phyloP scores from a whole-genome alignment of 371 early-diverging fungal species.

The Rhizopus stolonifer region DNA sequence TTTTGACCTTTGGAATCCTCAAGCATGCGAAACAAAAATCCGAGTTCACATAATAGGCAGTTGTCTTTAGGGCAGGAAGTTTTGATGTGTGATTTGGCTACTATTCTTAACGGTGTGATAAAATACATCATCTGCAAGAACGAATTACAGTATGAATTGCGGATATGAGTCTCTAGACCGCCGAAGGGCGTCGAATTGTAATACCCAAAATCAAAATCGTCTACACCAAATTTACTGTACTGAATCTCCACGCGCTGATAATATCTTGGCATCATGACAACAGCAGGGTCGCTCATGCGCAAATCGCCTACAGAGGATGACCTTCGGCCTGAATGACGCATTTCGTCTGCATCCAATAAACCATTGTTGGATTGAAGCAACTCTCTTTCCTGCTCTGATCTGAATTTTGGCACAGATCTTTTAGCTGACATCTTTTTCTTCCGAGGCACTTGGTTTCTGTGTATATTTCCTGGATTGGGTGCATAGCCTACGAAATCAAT shows the following conservation, averaged over 20 bases:
- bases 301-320: slow-evolving; percentile 45
- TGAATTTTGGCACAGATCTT: slow-evolving; percentile 76
- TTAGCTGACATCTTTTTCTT: slow-evolving; percentile 39
- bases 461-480: slow-evolving; percentile 74
- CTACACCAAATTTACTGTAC: slow-evolving; percentile 90
- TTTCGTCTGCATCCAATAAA: slow-evolving; percentile 28
- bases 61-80: slow-evolving; percentile 67
- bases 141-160: slow-evolving; percentile 88
- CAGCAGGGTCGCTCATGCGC: slow-evolving; percentile 29
- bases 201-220: slow-evolving; percentile 95
- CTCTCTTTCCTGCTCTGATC: slow-evolving; percentile 81
- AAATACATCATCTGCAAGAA: slow-evolving; percentile 85
- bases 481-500: slow-evolving; percentile 93
- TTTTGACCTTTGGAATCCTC: slow-evolving; percentile 87
- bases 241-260: slow-evolving; percentile 83
- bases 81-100: slow-evolving; percentile 75
- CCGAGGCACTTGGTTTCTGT: slow-evolving; percentile 75
- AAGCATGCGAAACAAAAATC: slow-evolving; percentile 89
- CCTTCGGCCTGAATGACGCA: slow-evolving; percentile 28
- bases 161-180: slow-evolving; percentile 90
- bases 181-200: slow-evolving; percentile 86
- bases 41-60: slow-evolving; percentile 90
- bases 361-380: slow-evolving; percentile 45
- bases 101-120: slow-evolving; percentile 59
- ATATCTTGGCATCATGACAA: slow-evolving; percentile 59